These are phyloP conservation scores for Fomitopsis schrenkii DNA, from an alignment of 1,284 basidiomycete species.

Conservation along the genomic window DNA sequence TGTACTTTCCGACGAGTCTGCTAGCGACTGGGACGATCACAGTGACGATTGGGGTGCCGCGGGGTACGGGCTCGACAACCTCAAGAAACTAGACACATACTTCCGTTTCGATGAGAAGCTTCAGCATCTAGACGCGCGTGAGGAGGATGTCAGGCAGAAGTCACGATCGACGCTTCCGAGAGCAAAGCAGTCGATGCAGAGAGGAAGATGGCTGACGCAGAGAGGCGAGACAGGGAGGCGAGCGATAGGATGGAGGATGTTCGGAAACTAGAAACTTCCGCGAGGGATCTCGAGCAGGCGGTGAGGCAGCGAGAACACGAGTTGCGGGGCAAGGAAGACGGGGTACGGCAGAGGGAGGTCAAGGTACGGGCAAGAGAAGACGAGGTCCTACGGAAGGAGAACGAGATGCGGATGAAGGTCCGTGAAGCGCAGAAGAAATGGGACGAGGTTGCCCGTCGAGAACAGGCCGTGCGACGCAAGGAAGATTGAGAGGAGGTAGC, in stretches of 20 bases:
- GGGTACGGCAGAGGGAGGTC: neutral
- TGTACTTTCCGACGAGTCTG: slow-evolving; percentile 14
- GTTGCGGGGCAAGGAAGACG: slow-evolving; percentile 18
- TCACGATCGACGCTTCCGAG: slow-evolving; percentile 10
- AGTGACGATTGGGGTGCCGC: slow-evolving; percentile 26
- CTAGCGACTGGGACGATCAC: slow-evolving; percentile 28
- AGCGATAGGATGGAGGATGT: slow-evolving; percentile 17
- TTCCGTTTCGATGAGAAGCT: neutral
- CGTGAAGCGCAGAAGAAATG: neutral
- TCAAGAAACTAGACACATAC: slow-evolving; percentile 3
- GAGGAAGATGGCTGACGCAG: slow-evolving; percentile 22
- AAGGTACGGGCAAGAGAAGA: neutral
- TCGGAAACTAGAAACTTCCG: slow-evolving; percentile 20
- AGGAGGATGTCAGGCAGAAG: slow-evolving; percentile 14
- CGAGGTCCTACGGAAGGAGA: neutral
- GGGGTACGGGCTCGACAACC: slow-evolving; percentile 28
- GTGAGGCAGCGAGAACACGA: slow-evolving; percentile 21
- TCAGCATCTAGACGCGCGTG: slow-evolving; percentile 11
- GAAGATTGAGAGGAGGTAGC: neutral
- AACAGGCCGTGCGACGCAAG: neutral
- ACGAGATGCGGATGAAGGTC: neutral
- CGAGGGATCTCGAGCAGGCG: slow-evolving; percentile 21
- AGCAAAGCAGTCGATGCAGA: slow-evolving; percentile 18
- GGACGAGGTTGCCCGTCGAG: neutral
- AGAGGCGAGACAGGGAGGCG: slow-evolving; percentile 13